Evolutionary conservation across 345 rosid genomes (phyloP).

Genomic region (Atalantia buxifolia): DNA sequence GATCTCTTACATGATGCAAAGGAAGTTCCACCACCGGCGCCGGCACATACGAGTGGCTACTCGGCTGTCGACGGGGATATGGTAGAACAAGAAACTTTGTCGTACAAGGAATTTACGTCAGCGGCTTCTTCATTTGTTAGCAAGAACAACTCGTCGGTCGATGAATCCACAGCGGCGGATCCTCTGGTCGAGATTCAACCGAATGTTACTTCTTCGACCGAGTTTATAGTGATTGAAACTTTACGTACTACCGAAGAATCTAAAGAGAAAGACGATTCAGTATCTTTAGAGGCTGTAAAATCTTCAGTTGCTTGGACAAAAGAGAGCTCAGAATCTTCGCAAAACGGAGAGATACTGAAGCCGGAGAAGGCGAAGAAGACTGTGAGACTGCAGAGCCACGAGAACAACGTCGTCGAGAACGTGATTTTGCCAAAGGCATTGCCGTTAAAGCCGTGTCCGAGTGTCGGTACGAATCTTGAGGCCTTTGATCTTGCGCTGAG

Average conservation of each 20-base stretch:
- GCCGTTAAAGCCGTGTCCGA: conserved; percentile 31
- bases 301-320: neutral
- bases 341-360: conserved; percentile 14
- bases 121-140: neutral
- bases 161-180: neutral
- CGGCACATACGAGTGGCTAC: neutral
- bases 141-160: neutral
- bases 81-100: neutral
- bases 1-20: conserved; percentile 2
- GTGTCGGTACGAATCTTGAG: conserved; percentile 31
- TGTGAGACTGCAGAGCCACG: conserved; percentile 12
- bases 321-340: neutral
- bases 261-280: neutral
- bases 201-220: neutral
- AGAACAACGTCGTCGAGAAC: neutral
- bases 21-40: conserved; percentile 1
- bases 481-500: conserved; percentile 15
- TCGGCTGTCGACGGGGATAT: neutral
- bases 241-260: neutral
- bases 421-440: neutral
- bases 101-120: neutral
- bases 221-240: conserved; percentile 1
- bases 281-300: neutral
- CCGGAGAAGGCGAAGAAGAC: conserved; percentile 14
- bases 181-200: neutral